Base-by-base conservation (phyloP, 1,284 basidiomycete species). In the Ustilago curta region DNA sequence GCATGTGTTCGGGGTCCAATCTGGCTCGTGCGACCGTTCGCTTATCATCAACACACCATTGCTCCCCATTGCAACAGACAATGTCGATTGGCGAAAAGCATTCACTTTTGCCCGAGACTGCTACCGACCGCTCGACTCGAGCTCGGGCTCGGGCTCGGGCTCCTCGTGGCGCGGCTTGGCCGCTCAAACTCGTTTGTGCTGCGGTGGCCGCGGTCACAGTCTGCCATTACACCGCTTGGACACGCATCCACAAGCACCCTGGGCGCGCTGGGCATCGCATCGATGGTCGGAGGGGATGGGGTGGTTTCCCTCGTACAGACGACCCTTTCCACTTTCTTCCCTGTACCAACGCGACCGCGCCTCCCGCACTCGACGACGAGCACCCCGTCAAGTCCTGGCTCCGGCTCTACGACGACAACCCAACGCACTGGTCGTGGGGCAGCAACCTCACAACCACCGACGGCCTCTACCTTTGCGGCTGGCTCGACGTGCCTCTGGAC, bases 401-500 rank as follows among this genome's bases (percentile, higher is more conserved):
- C 14, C 25, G 25, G 5, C 49, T 66, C 21, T 70, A 57, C 45
- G 62, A 70, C 12, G 19, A 59, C 2, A 16, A 72, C 16, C 59
- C 29, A 4, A 2, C 14, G 8, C 59, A 72, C 52, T 72, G 70
- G 70, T 63, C 59, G 6, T 39, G 44, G 7, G 63, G 59, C 31
- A 53, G 29, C 23, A 2, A 18, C 3, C 25, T 29, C 16, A 18
- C 39, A 2, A 25, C 18, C 21, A 0, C 27, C 5, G 1, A 35
- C 29, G 47, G 40, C 4, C 67, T 72, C 29, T 72, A 72, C n/a
- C 63, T 72, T 3, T 73, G 66, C 40, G 70, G 74, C 0, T 77
- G 56, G 44, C 59, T 77, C 44, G 74, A 77, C 27, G 74, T 77
- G 12, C 70, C 75, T 16, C 63, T 77, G 31, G 75, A 77, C 57